These are phyloP conservation scores for Funneliformis caledonium DNA, from an alignment of 371 early-diverging fungal species.

Conservation along the genomic window DNA sequence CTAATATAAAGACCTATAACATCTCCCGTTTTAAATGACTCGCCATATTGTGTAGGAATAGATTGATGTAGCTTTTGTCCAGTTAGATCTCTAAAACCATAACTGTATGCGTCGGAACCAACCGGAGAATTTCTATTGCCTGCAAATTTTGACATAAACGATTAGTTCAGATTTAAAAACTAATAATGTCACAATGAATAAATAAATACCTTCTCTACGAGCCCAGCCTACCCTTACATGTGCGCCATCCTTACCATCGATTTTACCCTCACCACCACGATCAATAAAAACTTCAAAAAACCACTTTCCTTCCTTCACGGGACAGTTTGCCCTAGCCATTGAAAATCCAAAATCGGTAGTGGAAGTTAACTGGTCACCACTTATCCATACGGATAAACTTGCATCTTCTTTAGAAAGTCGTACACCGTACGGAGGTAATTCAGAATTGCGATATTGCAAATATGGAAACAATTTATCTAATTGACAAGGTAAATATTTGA, in stretches of 20 bases:
- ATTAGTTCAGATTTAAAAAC: neutral
- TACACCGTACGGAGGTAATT: slow-evolving; percentile 55
- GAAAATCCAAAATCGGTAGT: slow-evolving; percentile 73
- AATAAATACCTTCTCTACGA: slow-evolving; percentile 63
- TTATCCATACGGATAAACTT: slow-evolving; percentile 68
- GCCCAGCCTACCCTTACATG: slow-evolving; percentile 75
- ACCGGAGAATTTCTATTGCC: slow-evolving; percentile 72
- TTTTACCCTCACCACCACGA: slow-evolving; percentile 51
- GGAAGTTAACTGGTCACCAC: slow-evolving; percentile 62
- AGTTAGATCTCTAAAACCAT: slow-evolving; percentile 70
- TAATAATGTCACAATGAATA: neutral
- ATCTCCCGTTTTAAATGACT: slow-evolving; percentile 68
- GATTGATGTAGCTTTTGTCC: slow-evolving; percentile 70
- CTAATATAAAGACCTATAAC: slow-evolving; percentile 70
- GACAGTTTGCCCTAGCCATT: slow-evolving; percentile 70
- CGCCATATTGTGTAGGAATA: slow-evolving; percentile 59
- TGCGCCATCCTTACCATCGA: slow-evolving; percentile 54
- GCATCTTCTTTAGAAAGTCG: slow-evolving; percentile 65
- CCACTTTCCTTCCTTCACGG: slow-evolving; percentile 72
- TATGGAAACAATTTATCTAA: slow-evolving; percentile 56
- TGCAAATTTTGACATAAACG: slow-evolving; percentile 37
- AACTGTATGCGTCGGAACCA: slow-evolving; percentile 73
- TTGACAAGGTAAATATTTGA: slow-evolving; percentile 68
- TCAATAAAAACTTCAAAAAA: slow-evolving; percentile 68
- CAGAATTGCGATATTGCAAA: slow-evolving; percentile 61